Conservation (phyloP, 1,284 basidiomycete genomes). For the Cystobasidium slooffiae region DNA sequence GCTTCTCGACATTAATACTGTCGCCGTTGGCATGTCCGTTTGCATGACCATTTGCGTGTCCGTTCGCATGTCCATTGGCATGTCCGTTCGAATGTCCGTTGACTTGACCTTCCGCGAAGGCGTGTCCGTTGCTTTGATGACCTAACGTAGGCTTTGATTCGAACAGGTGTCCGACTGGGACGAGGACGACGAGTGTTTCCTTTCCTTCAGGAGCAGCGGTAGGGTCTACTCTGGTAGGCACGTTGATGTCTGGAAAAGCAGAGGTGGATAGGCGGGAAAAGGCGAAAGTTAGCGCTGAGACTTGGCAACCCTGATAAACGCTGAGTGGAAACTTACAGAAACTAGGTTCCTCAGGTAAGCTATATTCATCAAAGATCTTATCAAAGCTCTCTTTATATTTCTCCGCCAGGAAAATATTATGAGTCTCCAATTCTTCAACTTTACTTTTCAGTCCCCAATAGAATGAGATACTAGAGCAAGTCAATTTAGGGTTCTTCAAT, state of each 20-base stretch:
- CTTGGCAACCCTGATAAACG: neutral
- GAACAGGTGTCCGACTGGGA: conserved; percentile 57
- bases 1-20: conserved; percentile 33
- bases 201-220: conserved; percentile 57
- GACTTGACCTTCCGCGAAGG: conserved; percentile 48
- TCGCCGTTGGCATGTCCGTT: conserved; percentile 50
- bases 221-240: conserved; percentile 58
- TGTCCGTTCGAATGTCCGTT: conserved; percentile 52
- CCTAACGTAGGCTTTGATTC: conserved; percentile 48
- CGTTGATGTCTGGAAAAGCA: conserved; percentile 59
- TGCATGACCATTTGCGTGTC: conserved; percentile 42
- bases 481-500: conserved; percentile 55
- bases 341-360: conserved; percentile 61
- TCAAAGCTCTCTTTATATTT: conserved; percentile 58
- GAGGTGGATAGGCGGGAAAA: neutral
- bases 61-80: conserved; percentile 47
- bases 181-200: conserved; percentile 58
- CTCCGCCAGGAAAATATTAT: conserved; percentile 61
- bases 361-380: conserved; percentile 61
- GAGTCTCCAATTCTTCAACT: conserved; percentile 60
- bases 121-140: conserved; percentile 46
- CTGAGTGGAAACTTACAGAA: conserved; percentile 55
- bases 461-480: conserved; percentile 63
- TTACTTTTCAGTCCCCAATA: conserved; percentile 60
- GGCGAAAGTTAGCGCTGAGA: neutral